Percentiles rank a stretch among this genome's conserved stretches.
Conservation (phyloP, 345 rosid species). For the Nephelium lappaceum region DNA sequence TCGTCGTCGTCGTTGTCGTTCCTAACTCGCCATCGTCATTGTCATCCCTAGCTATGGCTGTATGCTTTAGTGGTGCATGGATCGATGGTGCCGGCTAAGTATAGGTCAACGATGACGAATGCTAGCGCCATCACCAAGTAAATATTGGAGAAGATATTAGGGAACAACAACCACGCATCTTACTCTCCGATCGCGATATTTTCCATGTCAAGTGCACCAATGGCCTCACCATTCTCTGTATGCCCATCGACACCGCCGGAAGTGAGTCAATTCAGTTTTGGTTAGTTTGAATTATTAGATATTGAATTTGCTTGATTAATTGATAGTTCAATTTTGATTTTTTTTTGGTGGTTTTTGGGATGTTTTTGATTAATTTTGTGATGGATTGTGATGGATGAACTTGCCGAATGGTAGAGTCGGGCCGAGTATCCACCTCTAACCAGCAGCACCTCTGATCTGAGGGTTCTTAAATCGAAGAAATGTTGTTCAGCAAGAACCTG, state of each 20-base stretch:
- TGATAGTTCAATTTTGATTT: neutral
- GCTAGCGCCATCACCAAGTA: slow-evolving; percentile 79
- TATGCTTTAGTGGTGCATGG: slow-evolving; percentile 92
- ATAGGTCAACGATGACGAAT: slow-evolving; percentile 69
- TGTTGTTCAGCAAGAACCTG: too few species aligned
- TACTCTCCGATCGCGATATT: slow-evolving; percentile 92
- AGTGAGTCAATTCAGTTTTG: slow-evolving; percentile 40
- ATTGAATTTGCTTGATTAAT: neutral
- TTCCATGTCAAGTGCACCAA: slow-evolving; percentile 95
- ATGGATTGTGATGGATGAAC: too few species aligned
- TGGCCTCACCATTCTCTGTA: slow-evolving; percentile 96
- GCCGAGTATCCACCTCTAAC: too few species aligned
- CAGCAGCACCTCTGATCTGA: too few species aligned
- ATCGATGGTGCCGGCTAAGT: slow-evolving; percentile 88
- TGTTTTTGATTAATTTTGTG: too few species aligned
- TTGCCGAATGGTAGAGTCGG: too few species aligned
- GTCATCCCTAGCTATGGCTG: too few species aligned
- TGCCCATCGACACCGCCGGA: slow-evolving; percentile 94
- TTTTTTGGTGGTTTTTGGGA: too few species aligned
- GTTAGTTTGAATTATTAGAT: neutral
- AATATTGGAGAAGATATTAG: slow-evolving; percentile 83
- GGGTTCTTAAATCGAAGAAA: too few species aligned
- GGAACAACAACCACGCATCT: slow-evolving; percentile 66
- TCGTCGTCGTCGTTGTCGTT: too few species aligned
- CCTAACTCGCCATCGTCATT: too few species aligned